Evolutionary conservation across 768 basidiomycete species (phyloP).

Genomic region (Obba rivulosa): DNA sequence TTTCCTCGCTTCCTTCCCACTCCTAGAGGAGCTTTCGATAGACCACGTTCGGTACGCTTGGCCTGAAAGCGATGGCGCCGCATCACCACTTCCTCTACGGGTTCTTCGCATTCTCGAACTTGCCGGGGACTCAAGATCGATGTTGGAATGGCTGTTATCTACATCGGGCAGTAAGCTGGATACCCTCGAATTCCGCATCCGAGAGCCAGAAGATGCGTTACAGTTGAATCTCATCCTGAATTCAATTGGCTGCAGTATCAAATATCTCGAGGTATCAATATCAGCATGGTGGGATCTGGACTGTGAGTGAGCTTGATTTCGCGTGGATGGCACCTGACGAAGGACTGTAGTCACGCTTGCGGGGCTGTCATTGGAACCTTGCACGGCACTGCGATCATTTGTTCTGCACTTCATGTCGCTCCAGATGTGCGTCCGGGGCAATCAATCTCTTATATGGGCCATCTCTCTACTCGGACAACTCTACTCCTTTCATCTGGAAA

Average conservation of each 20-base stretch:
- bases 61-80: too few species aligned
- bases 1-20: background rate
- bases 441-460: slow-evolving; percentile 18
- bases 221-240: background rate
- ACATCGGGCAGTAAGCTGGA: too few species aligned
- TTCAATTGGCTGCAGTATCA: background rate
- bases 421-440: slow-evolving; percentile 22
- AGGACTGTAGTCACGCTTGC: background rate
- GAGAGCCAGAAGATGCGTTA: too few species aligned
- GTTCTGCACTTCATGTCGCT: slow-evolving; percentile 13
- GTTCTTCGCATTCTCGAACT: too few species aligned
- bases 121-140: too few species aligned
- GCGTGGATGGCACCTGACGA: too few species aligned
- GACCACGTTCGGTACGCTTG: too few species aligned
- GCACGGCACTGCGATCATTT: slow-evolving; percentile 13
- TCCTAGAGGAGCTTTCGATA: background rate
- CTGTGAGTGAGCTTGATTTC: background rate
- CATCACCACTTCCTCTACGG: too few species aligned
- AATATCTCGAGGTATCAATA: slow-evolving; percentile 6
- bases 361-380: slow-evolving; percentile 10
- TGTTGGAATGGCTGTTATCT: too few species aligned
- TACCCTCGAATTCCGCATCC: too few species aligned
- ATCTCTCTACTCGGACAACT: slow-evolving; percentile 13
- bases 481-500: slow-evolving; percentile 10
- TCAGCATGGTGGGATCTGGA: background rate